phyloP scores from a whole-genome alignment of 129 eudicot species.

The Ambrosia trifida region DNA sequence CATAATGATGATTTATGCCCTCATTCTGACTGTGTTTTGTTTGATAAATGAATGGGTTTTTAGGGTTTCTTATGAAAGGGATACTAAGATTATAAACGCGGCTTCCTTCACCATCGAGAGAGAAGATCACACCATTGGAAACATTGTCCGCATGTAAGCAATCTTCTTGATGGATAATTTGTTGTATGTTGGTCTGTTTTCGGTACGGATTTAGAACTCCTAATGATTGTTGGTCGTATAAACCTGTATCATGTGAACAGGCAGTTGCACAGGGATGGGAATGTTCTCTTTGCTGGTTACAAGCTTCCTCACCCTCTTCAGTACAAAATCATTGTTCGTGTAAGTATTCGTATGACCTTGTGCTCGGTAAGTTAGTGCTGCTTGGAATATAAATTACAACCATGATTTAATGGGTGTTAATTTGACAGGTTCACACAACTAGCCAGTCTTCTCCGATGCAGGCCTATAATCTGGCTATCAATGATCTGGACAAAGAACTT shows the following conservation, averaged over 20 bases:
- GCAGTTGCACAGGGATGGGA: slow-evolving; percentile 94
- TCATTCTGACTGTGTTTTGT: slow-evolving; percentile 18
- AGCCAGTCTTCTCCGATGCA: slow-evolving; percentile 95
- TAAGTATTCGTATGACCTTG: slow-evolving; percentile 39
- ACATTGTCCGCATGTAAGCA: slow-evolving; percentile 80
- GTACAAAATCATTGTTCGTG: slow-evolving; percentile 90
- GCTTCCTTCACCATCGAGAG: slow-evolving; percentile 89
- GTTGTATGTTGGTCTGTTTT: background rate
- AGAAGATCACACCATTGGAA: slow-evolving; percentile 94
- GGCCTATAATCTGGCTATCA: slow-evolving; percentile 88
- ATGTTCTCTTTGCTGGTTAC: slow-evolving; percentile 94
- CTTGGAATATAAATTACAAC: slow-evolving; percentile 1
- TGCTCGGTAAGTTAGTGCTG: background rate
- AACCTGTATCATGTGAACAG: slow-evolving; percentile 34
- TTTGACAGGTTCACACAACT: slow-evolving; percentile 75
- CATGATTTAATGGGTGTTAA: slow-evolving; percentile 5
- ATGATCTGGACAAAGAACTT: slow-evolving; percentile 91
- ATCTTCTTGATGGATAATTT: background rate
- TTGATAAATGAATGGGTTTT: slow-evolving; percentile 15
- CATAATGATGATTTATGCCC: background rate
- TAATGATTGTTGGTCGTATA: background rate
- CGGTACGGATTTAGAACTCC: slow-evolving; percentile 25
- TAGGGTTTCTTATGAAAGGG: slow-evolving; percentile 97
- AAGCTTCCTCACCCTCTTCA: slow-evolving; percentile 98
- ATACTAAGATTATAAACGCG: slow-evolving; percentile 91